Evolutionary conservation across 176 grass and related monocot genomes (phyloP).

Genomic region (Oryza glumipatula): DNA sequence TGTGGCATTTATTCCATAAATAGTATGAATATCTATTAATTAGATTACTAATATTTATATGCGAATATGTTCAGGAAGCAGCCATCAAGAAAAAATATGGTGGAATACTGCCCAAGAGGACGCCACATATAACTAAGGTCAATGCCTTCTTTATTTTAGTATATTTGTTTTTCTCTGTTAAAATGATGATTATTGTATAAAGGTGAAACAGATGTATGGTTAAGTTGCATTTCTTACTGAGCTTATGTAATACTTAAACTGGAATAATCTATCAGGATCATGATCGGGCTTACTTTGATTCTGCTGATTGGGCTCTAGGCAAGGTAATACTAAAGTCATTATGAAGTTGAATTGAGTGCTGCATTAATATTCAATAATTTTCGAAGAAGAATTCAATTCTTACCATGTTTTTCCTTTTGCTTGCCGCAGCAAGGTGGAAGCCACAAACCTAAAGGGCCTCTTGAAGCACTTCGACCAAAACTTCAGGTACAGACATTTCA

Average conservation of each 20-base stretch:
- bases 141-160: not conserved
- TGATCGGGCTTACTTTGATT: conserved; percentile 95
- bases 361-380: not conserved
- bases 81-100: conserved; percentile 83
- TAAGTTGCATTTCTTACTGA: conserved; percentile 11
- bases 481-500: conserved; percentile 56
- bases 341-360: not conserved
- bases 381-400: conserved; percentile 1
- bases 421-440: conserved; percentile 75
- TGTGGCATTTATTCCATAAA: not conserved
- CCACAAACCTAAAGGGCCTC: conserved; percentile 82
- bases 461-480: conserved; percentile 94
- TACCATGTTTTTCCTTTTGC: not conserved
- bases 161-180: conserved; percentile 2
- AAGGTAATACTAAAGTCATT: conserved; percentile 56
- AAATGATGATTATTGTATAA: conserved; percentile 22
- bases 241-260: conserved; percentile 14
- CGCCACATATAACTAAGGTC: conserved; percentile 89
- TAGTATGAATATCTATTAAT: not conserved
- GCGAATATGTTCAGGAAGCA: conserved; percentile 57
- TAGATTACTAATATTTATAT: not conserved
- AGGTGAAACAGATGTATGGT: not conserved
- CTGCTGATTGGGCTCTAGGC: conserved; percentile 96
- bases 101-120: conserved; percentile 72
- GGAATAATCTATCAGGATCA: conserved; percentile 60